A percentile compares a stretch with the other conserved stretches of the same genome.
phyloP scores from a whole-genome alignment of 257 asterid species.

The Primulina eburnea region DNA sequence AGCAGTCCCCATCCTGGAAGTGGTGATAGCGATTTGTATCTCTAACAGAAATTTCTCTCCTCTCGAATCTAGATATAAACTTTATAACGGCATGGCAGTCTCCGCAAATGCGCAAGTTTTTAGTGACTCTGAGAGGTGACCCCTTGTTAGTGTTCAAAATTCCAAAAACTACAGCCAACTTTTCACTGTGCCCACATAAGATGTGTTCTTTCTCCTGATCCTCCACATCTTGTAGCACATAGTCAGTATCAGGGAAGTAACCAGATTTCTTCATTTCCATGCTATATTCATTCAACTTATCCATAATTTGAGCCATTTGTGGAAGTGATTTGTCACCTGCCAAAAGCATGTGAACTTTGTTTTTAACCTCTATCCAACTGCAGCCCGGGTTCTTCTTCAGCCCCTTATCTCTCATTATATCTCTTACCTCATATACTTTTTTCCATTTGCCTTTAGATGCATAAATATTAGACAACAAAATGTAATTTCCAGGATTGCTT shows the following conservation, averaged over 20 bases:
- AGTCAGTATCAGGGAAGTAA: conserved; percentile 49
- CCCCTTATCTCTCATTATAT: conserved; percentile 62
- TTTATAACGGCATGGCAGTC: conserved; percentile 83
- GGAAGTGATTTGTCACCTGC: conserved; percentile 88
- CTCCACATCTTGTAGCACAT: conserved; percentile 89
- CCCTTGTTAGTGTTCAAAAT: conserved; percentile 65
- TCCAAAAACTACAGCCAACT: conserved; percentile 85
- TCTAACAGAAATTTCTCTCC: conserved; percentile 78
- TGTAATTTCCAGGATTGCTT: conserved; percentile 71
- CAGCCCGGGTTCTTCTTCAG: conserved; percentile 83
- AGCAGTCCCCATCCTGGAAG: conserved; percentile 74
- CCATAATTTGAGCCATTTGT: conserved; percentile 61
- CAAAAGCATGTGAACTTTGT: conserved; percentile 76
- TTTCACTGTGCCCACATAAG: conserved; percentile 92
- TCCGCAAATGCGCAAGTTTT: conserved; percentile 87
- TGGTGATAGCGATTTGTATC: conserved; percentile 89
- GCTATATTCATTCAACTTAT: conserved; percentile 44
- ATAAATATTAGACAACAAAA: conserved; percentile 76
- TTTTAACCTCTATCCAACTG: conserved; percentile 94
- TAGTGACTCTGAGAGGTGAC: conserved; percentile 63
- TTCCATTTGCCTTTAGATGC: conserved; percentile 78
- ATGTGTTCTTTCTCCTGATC: conserved; percentile 90
- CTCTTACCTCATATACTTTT: conserved; percentile 65
- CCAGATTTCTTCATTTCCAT: conserved; percentile 83
- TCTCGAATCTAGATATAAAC: conserved; percentile 63